Conservation (phyloP, 2,329 filamentous ascomycete species). For the Fusarium pseudoanthophilum region DNA sequence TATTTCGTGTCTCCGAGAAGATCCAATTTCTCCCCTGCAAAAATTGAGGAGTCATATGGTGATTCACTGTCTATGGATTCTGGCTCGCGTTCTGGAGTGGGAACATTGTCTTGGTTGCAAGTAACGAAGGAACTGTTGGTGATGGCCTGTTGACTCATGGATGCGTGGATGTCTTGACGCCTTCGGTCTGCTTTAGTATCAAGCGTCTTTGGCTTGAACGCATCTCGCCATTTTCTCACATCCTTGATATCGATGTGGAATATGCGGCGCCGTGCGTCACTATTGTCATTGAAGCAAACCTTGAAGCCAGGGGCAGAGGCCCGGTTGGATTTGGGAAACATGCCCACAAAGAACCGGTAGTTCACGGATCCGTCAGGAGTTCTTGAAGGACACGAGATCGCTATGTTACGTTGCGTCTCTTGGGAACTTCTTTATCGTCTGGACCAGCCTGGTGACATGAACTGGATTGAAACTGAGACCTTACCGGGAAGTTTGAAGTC, state of each 20-base stretch:
- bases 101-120: background rate
- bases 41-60: background rate
- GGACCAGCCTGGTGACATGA: background rate
- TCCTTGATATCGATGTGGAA: conserved; percentile 16
- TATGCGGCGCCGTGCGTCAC: background rate
- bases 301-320: background rate
- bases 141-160: background rate
- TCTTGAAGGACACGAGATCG: background rate
- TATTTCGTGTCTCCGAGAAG: background rate
- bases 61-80: background rate
- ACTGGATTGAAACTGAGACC: background rate
- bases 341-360: background rate
- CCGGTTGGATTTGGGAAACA: background rate
- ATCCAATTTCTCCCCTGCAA: background rate
- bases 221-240: conserved; percentile 12
- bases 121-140: background rate
- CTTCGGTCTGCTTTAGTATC: background rate
- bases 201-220: background rate
- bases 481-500: background rate
- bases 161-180: background rate
- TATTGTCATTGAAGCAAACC: background rate
- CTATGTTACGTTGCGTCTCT: background rate
- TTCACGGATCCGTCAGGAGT: background rate
- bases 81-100: background rate
- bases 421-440: background rate